Evolutionary conservation across 2,329 filamentous ascomycete genomes (phyloP), one percentile per base, ranked within the genome.

Genomic region (Colletotrichum musae): DNA sequence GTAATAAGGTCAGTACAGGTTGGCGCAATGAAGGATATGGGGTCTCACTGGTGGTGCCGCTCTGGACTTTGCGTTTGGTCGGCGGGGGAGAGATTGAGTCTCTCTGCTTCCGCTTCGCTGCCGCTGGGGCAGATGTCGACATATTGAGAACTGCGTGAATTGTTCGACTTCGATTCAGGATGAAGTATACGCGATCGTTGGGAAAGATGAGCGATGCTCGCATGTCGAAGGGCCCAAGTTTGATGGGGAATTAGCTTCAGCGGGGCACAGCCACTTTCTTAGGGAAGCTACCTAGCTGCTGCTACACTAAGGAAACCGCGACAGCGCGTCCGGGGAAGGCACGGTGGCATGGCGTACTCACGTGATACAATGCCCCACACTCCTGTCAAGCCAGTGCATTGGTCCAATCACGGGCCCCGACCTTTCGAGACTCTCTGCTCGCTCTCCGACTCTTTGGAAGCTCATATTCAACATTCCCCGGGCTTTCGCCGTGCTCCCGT

Each of bases 61-160:
- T 86, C 73, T 87, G 85, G 10, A 84, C 73, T 70, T 85, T 87
- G 45, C 87, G 84, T 74, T 88, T 89, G 68, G 84, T 32, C 0
- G 83, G 84, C 12, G 87, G 87, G 13, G 87, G 87, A 47, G 87
- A 89, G 64, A 89, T 82, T 21, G 84, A 79, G 47, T 84, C 82
- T 59, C 75, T 60, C 24, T 77, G 75, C 68, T 80, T 81, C 51
- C 81, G 79, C 71, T 83, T 83, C 54, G 48, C n/a, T n/a, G 61
- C 51, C 6, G 67, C 53, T 3, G 62, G 57, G 6, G 13, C 62
- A 0, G 68, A 68, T 1, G 58, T 54, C 6, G 70, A 68, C 70
- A 72, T 72, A 26, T 24, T 45, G 7, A 15, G 10, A 3, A 6
- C 32, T 2, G 36, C 39, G 6, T 47, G 18, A 6, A 48, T 43